These are phyloP conservation scores for Clathrus columnatus DNA, from an alignment of 768 basidiomycete species.

Conservation along the genomic window DNA sequence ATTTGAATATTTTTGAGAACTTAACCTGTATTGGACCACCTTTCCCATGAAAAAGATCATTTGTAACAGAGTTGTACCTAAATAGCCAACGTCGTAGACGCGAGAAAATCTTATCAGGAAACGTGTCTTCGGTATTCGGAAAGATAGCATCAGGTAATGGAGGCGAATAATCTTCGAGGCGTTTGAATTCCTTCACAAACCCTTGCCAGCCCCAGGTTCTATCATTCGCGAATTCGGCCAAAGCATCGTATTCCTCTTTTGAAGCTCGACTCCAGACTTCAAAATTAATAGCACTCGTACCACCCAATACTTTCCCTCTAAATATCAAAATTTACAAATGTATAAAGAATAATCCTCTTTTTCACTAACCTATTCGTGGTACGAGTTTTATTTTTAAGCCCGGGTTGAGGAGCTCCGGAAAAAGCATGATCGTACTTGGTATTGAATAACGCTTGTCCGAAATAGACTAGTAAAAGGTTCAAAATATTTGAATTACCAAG, in stretches of 20 bases:
- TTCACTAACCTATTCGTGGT: background rate
- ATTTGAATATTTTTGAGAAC: background rate
- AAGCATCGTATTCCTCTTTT: conserved; percentile 17
- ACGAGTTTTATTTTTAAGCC: background rate
- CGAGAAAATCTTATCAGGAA: background rate
- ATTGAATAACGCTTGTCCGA: conserved; percentile 14
- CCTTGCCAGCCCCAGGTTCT: background rate
- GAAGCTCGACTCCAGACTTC: conserved; percentile 17
- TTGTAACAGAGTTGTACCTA: background rate
- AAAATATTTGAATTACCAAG: background rate
- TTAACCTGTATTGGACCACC: conserved; percentile 7
- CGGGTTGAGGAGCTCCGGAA: conserved; percentile 11
- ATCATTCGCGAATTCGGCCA: conserved; percentile 13
- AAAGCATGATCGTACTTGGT: conserved; percentile 16
- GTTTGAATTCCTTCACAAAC: conserved; percentile 7
- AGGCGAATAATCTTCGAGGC: background rate
- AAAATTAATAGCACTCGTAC: conserved; percentile 17
- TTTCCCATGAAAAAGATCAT: conserved; percentile 5
- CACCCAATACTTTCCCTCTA: conserved; percentile 20
- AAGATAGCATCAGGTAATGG: background rate
- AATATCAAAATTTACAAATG: conserved; percentile 3
- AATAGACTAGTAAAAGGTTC: conserved; percentile 2
- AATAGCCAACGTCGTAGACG: background rate
- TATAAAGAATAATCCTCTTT: background rate
- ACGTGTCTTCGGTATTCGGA: background rate